A percentile compares a stretch with the other conserved stretches of the same genome.
These are phyloP conservation scores for Fusarium sp. DNA, from an alignment of 2,329 filamentous ascomycete genomes.

Conservation along the genomic window DNA sequence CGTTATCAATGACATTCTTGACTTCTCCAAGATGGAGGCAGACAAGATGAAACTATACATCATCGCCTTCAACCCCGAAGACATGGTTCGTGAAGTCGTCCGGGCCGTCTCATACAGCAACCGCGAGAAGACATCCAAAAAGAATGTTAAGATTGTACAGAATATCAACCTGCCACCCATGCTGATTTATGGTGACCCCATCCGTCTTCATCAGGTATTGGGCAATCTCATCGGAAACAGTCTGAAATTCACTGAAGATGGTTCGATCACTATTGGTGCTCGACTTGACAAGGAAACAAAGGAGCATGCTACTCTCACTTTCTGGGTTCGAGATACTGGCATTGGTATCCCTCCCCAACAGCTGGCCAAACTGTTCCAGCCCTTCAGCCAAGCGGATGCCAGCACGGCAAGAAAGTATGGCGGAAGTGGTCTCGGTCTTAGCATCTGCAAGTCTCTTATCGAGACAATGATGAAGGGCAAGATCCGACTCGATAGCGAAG, in stretches of 20 bases:
- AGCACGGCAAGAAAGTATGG: slow-evolving; percentile 93
- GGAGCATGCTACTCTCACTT: slow-evolving; percentile 79
- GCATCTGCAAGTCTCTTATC: slow-evolving; percentile 94
- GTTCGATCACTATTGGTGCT: slow-evolving; percentile 86
- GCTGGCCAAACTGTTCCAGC: slow-evolving; percentile 87
- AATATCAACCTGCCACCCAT: slow-evolving; percentile 83
- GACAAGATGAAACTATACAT: slow-evolving; percentile 87
- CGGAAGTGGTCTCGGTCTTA: slow-evolving; percentile 89
- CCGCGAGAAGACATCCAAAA: slow-evolving; percentile 70
- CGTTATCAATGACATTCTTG: slow-evolving; percentile 95
- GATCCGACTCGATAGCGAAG: slow-evolving; percentile 83
- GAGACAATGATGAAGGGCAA: slow-evolving; percentile 91
- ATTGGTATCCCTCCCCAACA: slow-evolving; percentile 90
- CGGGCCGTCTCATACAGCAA: slow-evolving; percentile 76
- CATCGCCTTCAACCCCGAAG: slow-evolving; percentile 75
- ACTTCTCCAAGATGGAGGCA: slow-evolving; percentile 94
- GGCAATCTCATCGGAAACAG: slow-evolving; percentile 93
- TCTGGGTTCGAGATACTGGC: slow-evolving; percentile 89
- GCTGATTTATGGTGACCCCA: slow-evolving; percentile 75
- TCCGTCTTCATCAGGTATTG: slow-evolving; percentile 74
- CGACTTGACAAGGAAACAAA: slow-evolving; percentile 77
- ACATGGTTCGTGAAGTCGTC: slow-evolving; percentile 76
- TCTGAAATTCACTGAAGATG: slow-evolving; percentile 91
- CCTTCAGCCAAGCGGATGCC: slow-evolving; percentile 92
- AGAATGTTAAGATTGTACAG: slow-evolving; percentile 73